phyloP scores from a whole-genome alignment of 2,329 filamentous ascomycete genomes.

The Calonectria crousiana region DNA sequence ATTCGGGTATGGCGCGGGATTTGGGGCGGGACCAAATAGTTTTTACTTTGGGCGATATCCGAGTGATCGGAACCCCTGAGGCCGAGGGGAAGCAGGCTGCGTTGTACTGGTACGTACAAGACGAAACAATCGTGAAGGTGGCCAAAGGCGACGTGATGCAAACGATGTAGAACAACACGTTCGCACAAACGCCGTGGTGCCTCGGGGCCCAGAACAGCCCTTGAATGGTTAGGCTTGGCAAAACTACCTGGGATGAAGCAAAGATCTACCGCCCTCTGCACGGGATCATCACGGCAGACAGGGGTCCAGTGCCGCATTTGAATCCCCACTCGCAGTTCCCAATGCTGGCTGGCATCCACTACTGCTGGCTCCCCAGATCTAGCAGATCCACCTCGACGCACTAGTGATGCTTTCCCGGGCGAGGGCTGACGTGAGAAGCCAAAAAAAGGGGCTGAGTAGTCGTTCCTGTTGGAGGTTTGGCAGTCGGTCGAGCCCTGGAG shows the following conservation, averaged over 20 bases:
- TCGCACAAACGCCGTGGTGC: neutral
- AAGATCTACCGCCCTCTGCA: neutral
- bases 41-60: neutral
- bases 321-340: neutral
- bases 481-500: neutral
- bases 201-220: neutral
- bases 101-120: neutral
- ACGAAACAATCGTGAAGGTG: neutral
- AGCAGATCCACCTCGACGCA: neutral
- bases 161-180: neutral
- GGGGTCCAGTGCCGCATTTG: neutral
- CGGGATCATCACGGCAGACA: conserved; percentile 9
- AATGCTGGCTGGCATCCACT: neutral
- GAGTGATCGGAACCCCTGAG: neutral
- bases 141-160: neutral
- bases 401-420: neutral
- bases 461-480: neutral
- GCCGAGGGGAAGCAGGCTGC: too few species aligned
- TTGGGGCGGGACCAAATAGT: neutral
- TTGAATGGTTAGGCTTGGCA: neutral
- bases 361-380: neutral
- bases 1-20: neutral
- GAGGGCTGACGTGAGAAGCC: neutral
- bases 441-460: neutral
- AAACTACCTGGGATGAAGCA: neutral